Base-by-base conservation (phyloP, 345 rosid species). In the Clausena lansium region DNA sequence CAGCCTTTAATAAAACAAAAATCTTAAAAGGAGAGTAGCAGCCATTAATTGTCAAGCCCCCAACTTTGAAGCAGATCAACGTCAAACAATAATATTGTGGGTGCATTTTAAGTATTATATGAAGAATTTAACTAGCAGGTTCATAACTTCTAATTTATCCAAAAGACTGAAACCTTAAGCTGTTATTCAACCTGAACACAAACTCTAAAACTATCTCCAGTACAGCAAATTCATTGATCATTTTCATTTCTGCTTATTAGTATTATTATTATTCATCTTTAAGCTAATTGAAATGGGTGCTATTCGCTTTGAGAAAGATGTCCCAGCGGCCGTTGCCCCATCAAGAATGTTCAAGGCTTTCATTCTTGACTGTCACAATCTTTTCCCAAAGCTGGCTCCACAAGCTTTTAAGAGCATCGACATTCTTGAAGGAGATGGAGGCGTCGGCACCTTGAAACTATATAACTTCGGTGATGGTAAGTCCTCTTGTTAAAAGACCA, bases 361-460 rank as follows among this genome's bases (percentile, higher is more conserved):
- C 4, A 61, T 79, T 33, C 74, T 85, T 32, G 89, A 88, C 7
- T 72, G 14, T 1, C 71, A 76, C 62, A 66, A 25, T 70, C 55
- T 86, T 5, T 11, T 84, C 57, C 82, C 85, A 32, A 87, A 80
- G 72, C n/a, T 80, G 27, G 11, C 77, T 28, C 92, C 92, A 0
- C 77, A 78, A 1, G 88, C 75, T 8, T 27, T 87, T 33, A 68
- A 77, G 79, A 80, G 78, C n/a, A 32, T 79, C 14, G 82, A 74
- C 9, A 28, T 73, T 65, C 27, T 85, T 9, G 70, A 87, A 71
- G 92, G 90, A 36, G 78, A 83, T 64, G 89, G 88, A 6, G 85
- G 84, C 1, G 64, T 82, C 4, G 88, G 87, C n/a, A 83, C 70
- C 74, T 62, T 83, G 82, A 85, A 80, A 77, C 25, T 78, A 54